A percentile compares a stretch with the other conserved stretches of the same genome.
Evolutionary conservation across 352 stramenopile genomes (phyloP).

Genomic region (Phytophthora capsici): DNA sequence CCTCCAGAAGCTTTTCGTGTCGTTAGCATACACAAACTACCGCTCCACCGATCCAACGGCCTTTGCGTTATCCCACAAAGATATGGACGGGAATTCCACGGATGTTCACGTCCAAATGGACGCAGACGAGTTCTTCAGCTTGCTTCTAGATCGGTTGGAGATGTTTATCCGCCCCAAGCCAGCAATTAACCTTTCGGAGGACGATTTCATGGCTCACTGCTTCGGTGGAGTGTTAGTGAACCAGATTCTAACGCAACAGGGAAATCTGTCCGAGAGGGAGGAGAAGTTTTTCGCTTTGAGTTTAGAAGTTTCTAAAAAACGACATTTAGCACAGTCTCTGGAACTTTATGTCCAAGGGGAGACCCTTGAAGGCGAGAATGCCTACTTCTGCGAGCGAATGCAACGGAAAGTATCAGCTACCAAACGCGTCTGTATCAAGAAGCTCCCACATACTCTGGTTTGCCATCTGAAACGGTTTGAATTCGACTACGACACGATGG

Average conservation of each 20-base stretch:
- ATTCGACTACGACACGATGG: conserved; percentile 91
- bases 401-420: conserved; percentile 80
- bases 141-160: conserved; percentile 83
- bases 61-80: conserved; percentile 73
- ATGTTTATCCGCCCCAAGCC: conserved; percentile 44
- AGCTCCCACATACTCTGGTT: conserved; percentile 75
- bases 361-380: conserved; percentile 78
- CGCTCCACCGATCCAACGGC: conserved; percentile 62
- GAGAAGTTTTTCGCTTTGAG: conserved; percentile 88
- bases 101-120: conserved; percentile 85
- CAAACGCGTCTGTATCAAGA: conserved; percentile 87
- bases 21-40: conserved; percentile 50
- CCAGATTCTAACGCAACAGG: conserved; percentile 82
- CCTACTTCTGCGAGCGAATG: conserved; percentile 75
- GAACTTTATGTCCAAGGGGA: conserved; percentile 77
- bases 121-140: conserved; percentile 82
- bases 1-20: conserved; percentile 76
- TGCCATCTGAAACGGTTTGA: conserved; percentile 90
- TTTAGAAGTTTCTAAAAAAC: conserved; percentile 81
- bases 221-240: conserved; percentile 86
- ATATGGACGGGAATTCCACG: conserved; percentile 76
- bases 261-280: conserved; percentile 79
- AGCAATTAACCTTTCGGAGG: not conserved
- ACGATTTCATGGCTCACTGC: conserved; percentile 60
- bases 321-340: conserved; percentile 64